Conservation (phyloP, 1,139 yeast species). For the Debaryomyces singareniensis region DNA sequence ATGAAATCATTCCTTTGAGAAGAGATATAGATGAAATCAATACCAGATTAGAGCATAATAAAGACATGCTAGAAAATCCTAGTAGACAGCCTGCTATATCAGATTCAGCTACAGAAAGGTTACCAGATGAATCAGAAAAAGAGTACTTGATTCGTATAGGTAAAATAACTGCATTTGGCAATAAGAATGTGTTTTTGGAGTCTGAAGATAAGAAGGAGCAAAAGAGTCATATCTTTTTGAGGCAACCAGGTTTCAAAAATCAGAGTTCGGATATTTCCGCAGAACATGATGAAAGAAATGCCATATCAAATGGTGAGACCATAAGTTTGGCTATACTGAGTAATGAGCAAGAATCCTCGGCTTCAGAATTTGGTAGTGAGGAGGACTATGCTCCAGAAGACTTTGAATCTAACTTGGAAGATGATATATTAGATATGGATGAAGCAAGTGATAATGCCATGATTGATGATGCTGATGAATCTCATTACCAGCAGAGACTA, state of each 20-base stretch:
- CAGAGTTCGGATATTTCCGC: neutral
- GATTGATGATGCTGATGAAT: slow-evolving; percentile 76
- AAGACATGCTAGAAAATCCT: slow-evolving; percentile 10
- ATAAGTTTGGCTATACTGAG: neutral
- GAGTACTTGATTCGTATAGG: slow-evolving; percentile 87
- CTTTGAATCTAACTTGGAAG: slow-evolving; percentile 5
- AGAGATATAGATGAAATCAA: slow-evolving; percentile 65
- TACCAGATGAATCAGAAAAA: slow-evolving; percentile 67
- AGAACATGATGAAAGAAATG: slow-evolving; percentile 8
- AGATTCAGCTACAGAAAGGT: slow-evolving; percentile 14
- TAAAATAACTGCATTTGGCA: slow-evolving; percentile 90
- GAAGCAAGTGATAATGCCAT: slow-evolving; percentile 15
- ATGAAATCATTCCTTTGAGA: slow-evolving; percentile 47
- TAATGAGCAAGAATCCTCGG: slow-evolving; percentile 2
- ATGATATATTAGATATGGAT: slow-evolving; percentile 3
- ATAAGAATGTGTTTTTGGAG: slow-evolving; percentile 46
- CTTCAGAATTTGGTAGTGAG: neutral
- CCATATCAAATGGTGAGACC: neutral
- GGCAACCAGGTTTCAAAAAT: slow-evolving; percentile 32
- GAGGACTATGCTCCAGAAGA: neutral
- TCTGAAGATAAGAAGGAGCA: slow-evolving; percentile 8
- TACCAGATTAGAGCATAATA: slow-evolving; percentile 36
- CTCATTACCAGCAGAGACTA: slow-evolving; percentile 52
- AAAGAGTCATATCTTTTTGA: slow-evolving; percentile 26
- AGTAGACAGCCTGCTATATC: slow-evolving; percentile 12